These are phyloP conservation scores for Scenedesmus sp. DNA, from an alignment of 163 green algal species.

Conservation along the genomic window DNA sequence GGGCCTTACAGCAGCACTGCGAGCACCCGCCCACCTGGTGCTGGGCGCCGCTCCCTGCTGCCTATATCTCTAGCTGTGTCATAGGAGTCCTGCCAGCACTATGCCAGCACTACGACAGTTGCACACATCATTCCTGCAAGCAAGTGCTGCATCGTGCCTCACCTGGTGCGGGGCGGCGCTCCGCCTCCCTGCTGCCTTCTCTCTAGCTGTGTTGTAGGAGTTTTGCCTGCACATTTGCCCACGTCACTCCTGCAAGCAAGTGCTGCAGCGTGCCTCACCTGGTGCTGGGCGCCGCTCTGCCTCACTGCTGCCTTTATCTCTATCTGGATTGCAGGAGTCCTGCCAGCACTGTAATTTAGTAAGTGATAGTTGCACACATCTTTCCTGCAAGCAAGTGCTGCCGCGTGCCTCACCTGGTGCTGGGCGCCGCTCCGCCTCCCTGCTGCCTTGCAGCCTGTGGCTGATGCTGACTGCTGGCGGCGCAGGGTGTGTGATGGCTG, in stretches of 20 bases:
- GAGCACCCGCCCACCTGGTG: too few relatives aligned
- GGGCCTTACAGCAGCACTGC: too few relatives aligned
- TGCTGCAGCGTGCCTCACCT: not conserved
- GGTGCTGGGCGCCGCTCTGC: conserved; percentile 30
- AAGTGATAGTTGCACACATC: not conserved
- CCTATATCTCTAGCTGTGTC: not conserved
- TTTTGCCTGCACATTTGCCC: not conserved
- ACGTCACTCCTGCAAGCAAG: too few relatives aligned
- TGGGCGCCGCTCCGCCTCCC: conserved; percentile 27
- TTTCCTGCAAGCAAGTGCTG: too few relatives aligned
- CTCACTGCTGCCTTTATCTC: conserved; percentile 14
- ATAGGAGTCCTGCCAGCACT: not conserved
- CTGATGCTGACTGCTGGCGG: conserved; percentile 38
- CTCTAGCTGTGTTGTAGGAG: not conserved
- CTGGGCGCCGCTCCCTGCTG: too few relatives aligned
- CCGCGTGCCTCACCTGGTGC: conserved; percentile 12
- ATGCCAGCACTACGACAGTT: too few relatives aligned
- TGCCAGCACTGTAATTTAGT: not conserved
- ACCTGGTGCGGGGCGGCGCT: conserved; percentile 35
- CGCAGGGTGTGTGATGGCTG: conserved; percentile 1
- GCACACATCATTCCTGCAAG: too few relatives aligned
- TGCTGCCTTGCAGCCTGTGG: conserved; percentile 36
- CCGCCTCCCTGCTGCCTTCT: conserved; percentile 27
- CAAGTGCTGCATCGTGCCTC: not conserved
- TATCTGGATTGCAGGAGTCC: not conserved